These are phyloP conservation scores for Aureobasidium sp. DNA, from an alignment of 2,329 filamentous ascomycete species.

Conservation along the genomic window DNA sequence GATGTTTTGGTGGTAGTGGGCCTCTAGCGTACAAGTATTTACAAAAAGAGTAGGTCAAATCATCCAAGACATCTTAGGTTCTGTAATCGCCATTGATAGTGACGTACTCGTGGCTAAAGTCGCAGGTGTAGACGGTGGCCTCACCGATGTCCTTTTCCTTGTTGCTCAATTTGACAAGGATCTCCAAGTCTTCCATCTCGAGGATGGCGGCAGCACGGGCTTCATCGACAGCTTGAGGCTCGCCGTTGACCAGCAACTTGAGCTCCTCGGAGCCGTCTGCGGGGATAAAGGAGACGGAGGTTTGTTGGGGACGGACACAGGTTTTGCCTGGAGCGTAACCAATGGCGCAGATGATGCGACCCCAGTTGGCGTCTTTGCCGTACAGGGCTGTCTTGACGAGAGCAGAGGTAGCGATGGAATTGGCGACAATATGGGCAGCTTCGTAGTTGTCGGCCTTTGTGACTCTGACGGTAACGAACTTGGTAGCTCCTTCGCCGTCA, in stretches of 20 bases:
- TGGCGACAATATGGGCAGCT: slow-evolving; percentile 70
- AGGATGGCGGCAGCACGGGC: slow-evolving; percentile 67
- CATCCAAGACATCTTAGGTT: slow-evolving; percentile 28
- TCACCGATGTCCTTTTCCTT: slow-evolving; percentile 26
- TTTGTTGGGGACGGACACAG: slow-evolving; percentile 59
- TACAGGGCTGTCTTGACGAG: slow-evolving; percentile 97
- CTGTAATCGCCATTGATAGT: slow-evolving; percentile 61
- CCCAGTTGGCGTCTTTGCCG: slow-evolving; percentile 97
- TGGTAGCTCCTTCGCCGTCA: slow-evolving; percentile 94
- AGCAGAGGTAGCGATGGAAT: slow-evolving; percentile 80
- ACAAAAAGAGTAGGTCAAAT: background rate
- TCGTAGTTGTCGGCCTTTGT: slow-evolving; percentile 59
- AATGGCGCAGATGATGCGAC: slow-evolving; percentile 87
- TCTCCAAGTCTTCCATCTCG: slow-evolving; percentile 69
- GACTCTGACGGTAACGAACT: slow-evolving; percentile 91
- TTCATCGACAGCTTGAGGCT: slow-evolving; percentile 74
- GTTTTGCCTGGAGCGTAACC: slow-evolving; percentile 64
- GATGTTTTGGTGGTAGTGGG: background rate
- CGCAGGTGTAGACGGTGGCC: slow-evolving; percentile 75
- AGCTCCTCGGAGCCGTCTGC: slow-evolving; percentile 67
- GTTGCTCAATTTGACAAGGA: slow-evolving; percentile 63
- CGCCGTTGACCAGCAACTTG: slow-evolving; percentile 67
- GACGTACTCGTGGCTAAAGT: slow-evolving; percentile 76
- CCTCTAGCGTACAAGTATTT: background rate
- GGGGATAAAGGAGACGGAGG: slow-evolving; percentile 70